Base-by-base conservation (phyloP, 495 filamentous ascomycete species). In the Viridothelium virens region DNA sequence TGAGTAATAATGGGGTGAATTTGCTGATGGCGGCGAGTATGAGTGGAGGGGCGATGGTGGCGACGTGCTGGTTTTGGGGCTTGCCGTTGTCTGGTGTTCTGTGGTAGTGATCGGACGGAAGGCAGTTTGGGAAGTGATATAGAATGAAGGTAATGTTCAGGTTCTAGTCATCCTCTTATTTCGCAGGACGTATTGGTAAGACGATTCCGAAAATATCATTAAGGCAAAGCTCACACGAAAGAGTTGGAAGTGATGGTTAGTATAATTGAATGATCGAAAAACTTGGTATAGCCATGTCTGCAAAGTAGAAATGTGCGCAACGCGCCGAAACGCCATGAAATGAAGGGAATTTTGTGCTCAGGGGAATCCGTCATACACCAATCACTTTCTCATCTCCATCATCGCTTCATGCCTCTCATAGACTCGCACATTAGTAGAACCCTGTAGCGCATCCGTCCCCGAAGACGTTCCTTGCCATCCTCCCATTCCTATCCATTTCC, bases 1-100 rank as follows among this genome's bases (percentile, higher is more conserved):
- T 97, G 67, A 91, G 94, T 73, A 98, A 98, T 70, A 98, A 98
- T 73, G 88, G 85, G 36, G 92, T 98, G 66, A 98, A 98, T 73
- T 79, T 96, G 33, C 72, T 91, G 36, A 97, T 96, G 92, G 92
- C 93, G 0, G 78, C 84, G 9, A 75, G 77, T 0, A 94, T 95
- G 86, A 97, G 90, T 73, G 44, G 91, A 14, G 85, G 85, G 3
- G 90, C 87, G 7, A 96, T 98, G 86, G 80, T 79, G 0, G 75
- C 63, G 7, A 74, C 74, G 7, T 67, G 68, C 39, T 18, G 12
- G 38, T n/a, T 71, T 14, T 75, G 72, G 73, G 61, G 38, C 12
- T 7, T 66, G 63, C 39, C 63, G 11, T 12, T 59, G 53, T 59
- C 53, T 59, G 5, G 5, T 7, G 36, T 59, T 34, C 14, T 59